phyloP scores from a whole-genome alignment of 441 rosid genomes.

The Cnidoscolus chayamansa region DNA sequence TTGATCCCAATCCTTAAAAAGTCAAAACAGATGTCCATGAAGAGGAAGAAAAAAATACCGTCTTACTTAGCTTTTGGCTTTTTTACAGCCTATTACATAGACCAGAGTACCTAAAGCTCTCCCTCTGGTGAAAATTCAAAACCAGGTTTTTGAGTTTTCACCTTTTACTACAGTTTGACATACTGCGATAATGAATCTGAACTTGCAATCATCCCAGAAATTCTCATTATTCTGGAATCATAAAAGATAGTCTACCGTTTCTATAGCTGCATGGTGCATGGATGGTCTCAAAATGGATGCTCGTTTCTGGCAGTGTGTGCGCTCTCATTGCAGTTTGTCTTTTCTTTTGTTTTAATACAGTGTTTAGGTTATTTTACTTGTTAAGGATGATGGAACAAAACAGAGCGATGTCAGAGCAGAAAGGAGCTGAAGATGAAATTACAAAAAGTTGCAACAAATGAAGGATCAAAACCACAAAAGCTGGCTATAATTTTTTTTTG shows the following conservation, averaged over 20 bases:
- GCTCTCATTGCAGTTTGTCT: neutral
- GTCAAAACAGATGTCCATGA: neutral
- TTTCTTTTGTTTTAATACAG: constrained; percentile 3
- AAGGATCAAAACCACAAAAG: neutral
- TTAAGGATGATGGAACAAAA: neutral
- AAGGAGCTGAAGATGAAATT: neutral
- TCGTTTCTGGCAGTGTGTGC: constrained; percentile 4
- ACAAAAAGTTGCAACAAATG: neutral
- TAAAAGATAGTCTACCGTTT: neutral
- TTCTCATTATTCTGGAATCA: too few species aligned
- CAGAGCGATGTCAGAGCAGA: neutral
- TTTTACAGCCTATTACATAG: neutral
- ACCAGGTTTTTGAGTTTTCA: neutral
- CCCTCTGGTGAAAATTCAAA: neutral
- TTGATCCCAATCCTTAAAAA: neutral
- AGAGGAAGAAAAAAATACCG: neutral
- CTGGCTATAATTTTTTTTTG: neutral
- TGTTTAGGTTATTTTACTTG: too few species aligned
- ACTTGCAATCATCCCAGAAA: too few species aligned
- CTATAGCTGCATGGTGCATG: constrained; percentile 7
- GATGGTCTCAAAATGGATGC: constrained; percentile 12
- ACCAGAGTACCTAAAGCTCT: neutral
- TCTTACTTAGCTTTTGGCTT: neutral
- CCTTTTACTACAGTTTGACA: neutral
- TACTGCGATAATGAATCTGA: too few species aligned